Conservation (phyloP, 257 asterid genomes). For the Rhazya stricta region DNA sequence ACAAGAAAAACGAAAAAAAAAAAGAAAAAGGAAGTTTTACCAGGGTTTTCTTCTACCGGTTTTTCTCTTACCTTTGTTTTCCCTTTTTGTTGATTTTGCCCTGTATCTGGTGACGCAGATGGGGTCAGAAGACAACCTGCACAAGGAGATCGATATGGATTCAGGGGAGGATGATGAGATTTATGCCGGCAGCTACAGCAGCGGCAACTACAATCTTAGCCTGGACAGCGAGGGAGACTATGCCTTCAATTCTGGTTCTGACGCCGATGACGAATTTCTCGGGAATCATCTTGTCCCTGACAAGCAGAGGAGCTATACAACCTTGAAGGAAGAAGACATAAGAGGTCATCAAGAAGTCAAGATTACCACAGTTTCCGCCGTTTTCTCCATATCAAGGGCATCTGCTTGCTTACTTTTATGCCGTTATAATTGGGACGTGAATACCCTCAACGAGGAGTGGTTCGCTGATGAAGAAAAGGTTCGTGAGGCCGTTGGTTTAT, state of each 20-base stretch:
- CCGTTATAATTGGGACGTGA: constrained; percentile 26
- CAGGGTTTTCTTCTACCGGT: background rate
- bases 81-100: no score
- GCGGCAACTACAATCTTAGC: background rate
- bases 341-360: constrained; percentile 25
- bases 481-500: constrained; percentile 55
- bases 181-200: constrained; percentile 4
- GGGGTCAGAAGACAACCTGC: background rate
- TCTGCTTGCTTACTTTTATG: constrained; percentile 21
- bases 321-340: constrained; percentile 25
- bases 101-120: background rate
- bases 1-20: no score
- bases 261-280: background rate
- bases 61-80: background rate
- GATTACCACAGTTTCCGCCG: constrained; percentile 17
- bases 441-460: constrained; percentile 31
- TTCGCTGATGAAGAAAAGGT: constrained; percentile 29
- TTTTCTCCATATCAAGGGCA: constrained; percentile 23
- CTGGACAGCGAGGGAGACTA: background rate
- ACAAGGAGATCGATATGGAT: constrained; percentile 13
- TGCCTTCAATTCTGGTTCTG: constrained; percentile 7
- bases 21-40: no score
- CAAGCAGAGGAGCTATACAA: constrained; percentile 8
- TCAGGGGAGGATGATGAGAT: constrained; percentile 15
- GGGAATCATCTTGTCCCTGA: background rate